Evolutionary conservation across 768 basidiomycete genomes (phyloP), one percentile per base, ranked within the genome.

Genomic region (Hericium rajendrae): DNA sequence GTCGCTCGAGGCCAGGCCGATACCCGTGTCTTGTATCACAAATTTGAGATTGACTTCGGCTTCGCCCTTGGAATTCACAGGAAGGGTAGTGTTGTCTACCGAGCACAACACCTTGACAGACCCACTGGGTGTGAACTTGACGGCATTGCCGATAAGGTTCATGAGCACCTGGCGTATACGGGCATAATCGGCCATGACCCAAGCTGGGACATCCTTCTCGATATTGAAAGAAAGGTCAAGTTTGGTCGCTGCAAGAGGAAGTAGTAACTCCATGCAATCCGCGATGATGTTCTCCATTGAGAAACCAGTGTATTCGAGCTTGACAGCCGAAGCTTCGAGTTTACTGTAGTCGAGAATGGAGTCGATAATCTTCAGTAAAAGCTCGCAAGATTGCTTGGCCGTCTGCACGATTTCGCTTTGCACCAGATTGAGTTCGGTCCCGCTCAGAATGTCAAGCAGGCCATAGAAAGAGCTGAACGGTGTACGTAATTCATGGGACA

Each of bases 401-500:
- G 86, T 89, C 76, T 85, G 83, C 0, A 87, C 85, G 26, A 87
- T 85, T 64, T 88, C 86, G 62, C 77, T 78, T 67, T 88, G 86
- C 8, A 82, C 82, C 6, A 78, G 70, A 65, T 85, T 84, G 12
- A 89, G 72, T 60, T 86, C 82, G 2, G 86, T 88, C 1, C 84
- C 83, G 61, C 81, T 82, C 20, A 89, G 65, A n/a, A 89, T 76
- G 66, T 88, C 87, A 10, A 89, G 73, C 3, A 89, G 71, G 13
- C 87, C 87, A 65, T 87, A 89, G 68, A 88, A 89, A 2, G 86
- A 87, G 60, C 83, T 86, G 68, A 89, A 88, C 0, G 87, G 87
- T 0, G 87, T 89, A 54, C 87, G 74, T 56, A 89, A 71, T 66
- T 89, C 86, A 61, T 88, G 87, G 62, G 83, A 85, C 85, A 88